These are phyloP conservation scores for Leishmania tarentolae DNA, from an alignment of 208 protist genomes.

Conservation along the genomic window DNA sequence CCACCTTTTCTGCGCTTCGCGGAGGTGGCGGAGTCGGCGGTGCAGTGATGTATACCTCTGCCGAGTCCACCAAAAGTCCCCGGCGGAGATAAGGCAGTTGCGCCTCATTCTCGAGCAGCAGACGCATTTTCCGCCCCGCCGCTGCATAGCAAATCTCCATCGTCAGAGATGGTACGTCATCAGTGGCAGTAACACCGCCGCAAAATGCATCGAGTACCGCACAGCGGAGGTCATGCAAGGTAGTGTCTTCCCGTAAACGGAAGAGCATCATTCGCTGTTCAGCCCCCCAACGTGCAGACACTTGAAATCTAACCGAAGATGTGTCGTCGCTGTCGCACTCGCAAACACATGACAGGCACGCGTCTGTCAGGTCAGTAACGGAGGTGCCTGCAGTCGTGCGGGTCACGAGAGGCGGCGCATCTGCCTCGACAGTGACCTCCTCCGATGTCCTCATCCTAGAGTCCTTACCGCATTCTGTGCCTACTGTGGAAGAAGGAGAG, in stretches of 20 bases:
- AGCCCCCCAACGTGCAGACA: constrained; percentile 39
- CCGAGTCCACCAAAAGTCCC: constrained; percentile 11
- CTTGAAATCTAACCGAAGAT: constrained; percentile 26
- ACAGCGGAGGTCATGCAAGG: constrained; percentile 42
- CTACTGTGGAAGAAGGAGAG: background rate
- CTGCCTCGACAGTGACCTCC: background rate
- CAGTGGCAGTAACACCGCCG: too few relatives aligned
- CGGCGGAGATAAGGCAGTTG: background rate
- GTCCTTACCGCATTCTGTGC: background rate
- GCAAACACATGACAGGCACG: constrained; percentile 3
- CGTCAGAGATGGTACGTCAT: background rate
- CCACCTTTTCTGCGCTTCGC: background rate
- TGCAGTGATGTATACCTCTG: constrained; percentile 19
- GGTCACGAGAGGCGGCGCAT: constrained; percentile 17
- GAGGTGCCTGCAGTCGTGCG: constrained; percentile 3
- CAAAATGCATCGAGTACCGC: constrained; percentile 38
- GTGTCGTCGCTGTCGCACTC: background rate
- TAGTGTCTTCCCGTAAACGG: constrained; percentile 28
- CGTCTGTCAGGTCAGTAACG: background rate
- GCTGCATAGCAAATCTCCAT: constrained; percentile 14
- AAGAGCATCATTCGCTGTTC: constrained; percentile 37
- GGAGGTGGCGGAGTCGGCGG: background rate
- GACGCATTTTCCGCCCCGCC: background rate
- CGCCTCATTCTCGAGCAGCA: background rate
- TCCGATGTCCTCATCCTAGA: background rate